Evolutionary conservation across 495 filamentous ascomycete species (phyloP), one percentile per base, ranked within the genome.

Genomic region (Penicillium waksmanii): DNA sequence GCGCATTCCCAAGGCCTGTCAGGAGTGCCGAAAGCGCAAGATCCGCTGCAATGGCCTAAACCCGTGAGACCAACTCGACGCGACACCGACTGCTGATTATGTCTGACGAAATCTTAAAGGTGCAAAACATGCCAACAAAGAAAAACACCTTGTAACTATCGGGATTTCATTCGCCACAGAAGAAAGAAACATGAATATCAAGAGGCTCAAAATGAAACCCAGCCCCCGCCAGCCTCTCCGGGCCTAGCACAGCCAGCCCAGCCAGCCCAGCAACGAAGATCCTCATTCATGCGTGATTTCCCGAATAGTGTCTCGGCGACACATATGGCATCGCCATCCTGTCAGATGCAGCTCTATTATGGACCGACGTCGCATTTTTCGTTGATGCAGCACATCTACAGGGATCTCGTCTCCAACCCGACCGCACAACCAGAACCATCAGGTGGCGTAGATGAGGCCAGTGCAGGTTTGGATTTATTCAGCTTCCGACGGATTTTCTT

Each of bases 401-500:
- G 74, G 8, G 75, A 74, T 42, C 60, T 80, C 11, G 60, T 75
- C 18, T 63, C 70, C 8, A 61, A 72, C 36, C 67, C 66, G n/a
- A 57, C 64, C 1, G 46, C 63, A n/a, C 60, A 61, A n/a, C 54
- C 61, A 15, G 57, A 62, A 18, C 67, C 70, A 1, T 69, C 69
- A 12, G 65, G 69, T 15, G 70, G 73, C 25, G 76, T 80, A 0
- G 73, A 79, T 50, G 78, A 81, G 68, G 78, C 73, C 9, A 70
- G 75, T 8, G 73, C 77, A 3, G 77, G 77, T 21, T 44, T 81
- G 58, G 77, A 80, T 36, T 63, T 79, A 51, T 77, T 80, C 50
- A 78, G 73, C 51, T 77, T 77, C 48, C 75, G 78, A 8, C 68
- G 72, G 5, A 74, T 81, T 15, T 81, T 79, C 52, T 81, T 81